Evolutionary conservation across 345 rosid genomes (phyloP).

Genomic region (Eucalyptus pauciflora): DNA sequence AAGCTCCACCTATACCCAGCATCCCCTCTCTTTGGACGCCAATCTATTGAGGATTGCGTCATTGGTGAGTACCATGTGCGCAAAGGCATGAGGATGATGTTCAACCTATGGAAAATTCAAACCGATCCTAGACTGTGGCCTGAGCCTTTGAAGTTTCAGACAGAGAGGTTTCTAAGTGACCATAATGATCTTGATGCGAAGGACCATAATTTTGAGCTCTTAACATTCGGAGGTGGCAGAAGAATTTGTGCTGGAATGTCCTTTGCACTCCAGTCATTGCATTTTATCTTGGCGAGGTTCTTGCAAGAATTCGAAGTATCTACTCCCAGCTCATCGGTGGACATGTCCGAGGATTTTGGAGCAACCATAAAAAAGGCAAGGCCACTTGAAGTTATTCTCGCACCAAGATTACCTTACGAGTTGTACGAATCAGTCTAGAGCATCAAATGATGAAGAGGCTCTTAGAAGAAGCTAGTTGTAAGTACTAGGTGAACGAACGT

Average conservation of each 20-base stretch:
- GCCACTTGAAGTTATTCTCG: conserved; percentile 2
- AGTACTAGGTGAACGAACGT: background rate
- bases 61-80: conserved; percentile 15
- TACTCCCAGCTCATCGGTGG: background rate
- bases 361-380: background rate
- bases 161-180: conserved; percentile 18
- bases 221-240: conserved; percentile 34
- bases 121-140: conserved; percentile 22
- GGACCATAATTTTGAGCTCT: conserved; percentile 18
- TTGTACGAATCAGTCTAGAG: background rate
- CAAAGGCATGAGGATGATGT: conserved; percentile 5
- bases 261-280: conserved; percentile 6
- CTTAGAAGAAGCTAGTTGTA: background rate
- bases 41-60: conserved; percentile 7
- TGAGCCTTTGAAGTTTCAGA: conserved; percentile 14
- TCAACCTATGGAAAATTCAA: conserved; percentile 18
- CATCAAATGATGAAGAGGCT: background rate
- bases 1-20: conserved; percentile 15
- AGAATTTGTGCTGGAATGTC: conserved; percentile 21
- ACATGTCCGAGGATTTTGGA: conserved; percentile 8
- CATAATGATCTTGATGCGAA: conserved; percentile 10
- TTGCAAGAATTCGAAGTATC: conserved; percentile 17
- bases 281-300: conserved; percentile 10
- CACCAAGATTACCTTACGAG: background rate
- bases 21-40: conserved; percentile 6